These are phyloP conservation scores for Tephrocybe sp. DNA, from an alignment of 768 basidiomycete genomes.

Conservation along the genomic window DNA sequence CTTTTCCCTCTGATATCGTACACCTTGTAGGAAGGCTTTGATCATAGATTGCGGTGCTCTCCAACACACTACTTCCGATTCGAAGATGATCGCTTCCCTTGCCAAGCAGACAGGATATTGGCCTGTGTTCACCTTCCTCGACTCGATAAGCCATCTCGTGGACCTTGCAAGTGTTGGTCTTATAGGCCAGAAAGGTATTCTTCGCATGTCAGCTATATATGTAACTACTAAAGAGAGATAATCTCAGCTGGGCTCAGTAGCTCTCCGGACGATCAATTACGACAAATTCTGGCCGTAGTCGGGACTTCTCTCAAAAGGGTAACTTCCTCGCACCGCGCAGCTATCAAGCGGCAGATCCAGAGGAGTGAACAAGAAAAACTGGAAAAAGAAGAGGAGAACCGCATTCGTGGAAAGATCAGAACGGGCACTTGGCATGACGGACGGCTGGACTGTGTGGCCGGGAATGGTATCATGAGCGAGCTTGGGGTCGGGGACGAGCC, in stretches of 20 bases:
- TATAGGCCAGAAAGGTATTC: slow-evolving; percentile 89
- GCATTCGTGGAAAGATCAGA: slow-evolving; percentile 45
- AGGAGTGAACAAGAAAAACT: slow-evolving; percentile 35
- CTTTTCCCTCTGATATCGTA: neutral
- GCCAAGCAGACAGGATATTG: slow-evolving; percentile 86
- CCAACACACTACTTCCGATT: slow-evolving; percentile 66
- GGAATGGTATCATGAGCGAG: slow-evolving; percentile 84
- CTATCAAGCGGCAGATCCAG: slow-evolving; percentile 37
- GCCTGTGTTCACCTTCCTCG: slow-evolving; percentile 84
- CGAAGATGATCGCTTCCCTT: slow-evolving; percentile 60
- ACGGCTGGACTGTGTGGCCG: slow-evolving; percentile 78
- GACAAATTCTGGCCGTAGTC: slow-evolving; percentile 79
- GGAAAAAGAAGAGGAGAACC: slow-evolving; percentile 36
- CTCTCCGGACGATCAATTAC: slow-evolving; percentile 78
- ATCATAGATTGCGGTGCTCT: slow-evolving; percentile 84
- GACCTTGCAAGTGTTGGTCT: slow-evolving; percentile 91
- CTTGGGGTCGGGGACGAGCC: slow-evolving; percentile 79
- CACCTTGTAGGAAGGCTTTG: slow-evolving; percentile 54
- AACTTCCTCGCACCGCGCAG: slow-evolving; percentile 44
- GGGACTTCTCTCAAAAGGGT: slow-evolving; percentile 68
- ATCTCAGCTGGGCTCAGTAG: slow-evolving; percentile 74
- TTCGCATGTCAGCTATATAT: neutral
- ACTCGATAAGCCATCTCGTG: slow-evolving; percentile 76
- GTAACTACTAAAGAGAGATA: neutral
- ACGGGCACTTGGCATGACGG: slow-evolving; percentile 85